Base-by-base conservation (phyloP, 192 early-diverging fungal genomes). In the Linnemannia schmuckeri region DNA sequence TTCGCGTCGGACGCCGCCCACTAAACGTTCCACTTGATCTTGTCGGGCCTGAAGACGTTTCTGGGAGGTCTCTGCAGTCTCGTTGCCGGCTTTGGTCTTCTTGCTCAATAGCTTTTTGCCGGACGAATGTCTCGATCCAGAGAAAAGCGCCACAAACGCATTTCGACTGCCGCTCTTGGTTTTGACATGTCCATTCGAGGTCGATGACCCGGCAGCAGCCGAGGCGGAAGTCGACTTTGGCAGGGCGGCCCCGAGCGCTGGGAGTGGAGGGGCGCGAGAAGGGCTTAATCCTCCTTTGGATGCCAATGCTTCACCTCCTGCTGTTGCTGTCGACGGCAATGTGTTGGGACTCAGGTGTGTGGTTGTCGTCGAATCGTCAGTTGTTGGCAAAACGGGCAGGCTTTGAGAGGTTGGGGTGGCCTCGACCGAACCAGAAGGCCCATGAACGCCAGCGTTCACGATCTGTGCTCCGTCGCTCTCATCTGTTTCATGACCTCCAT, bases 91-190 rank as follows among this genome's bases (percentile, higher is more conserved):
- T 38, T 78, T 78, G 22, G 77, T 44, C 42, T 71, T 79, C 20
- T 72, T 85, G 33, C 78, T 20, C 10, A 76, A 30, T 9, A 75
- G 42, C 47, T 73, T 84, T 46, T 79, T 84, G 17, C 69, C 55
- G 12, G 78, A 76, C 7, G 83, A 72, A 24, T 82, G 75, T 75
- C 76, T 82, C n/a, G 77, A 46, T 7, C 61, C 41, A 0, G 83
- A 72, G 37, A 85, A 80, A 40, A 85, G 40, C 2, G 83, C 77
- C 40, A 76, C 70, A 72, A 85, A 72, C 12, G 78, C 78, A 66
- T 80, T 79, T 52, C 74, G 74, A 69, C 78, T 80, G 12, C 78
- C 72, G 57, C 83, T 77, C 74, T 85, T 85, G 27, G 63, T 41
- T 74, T 85, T 85, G 12, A 74, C 15, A 30, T 85, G 83, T 30